Evolutionary conservation across 2,329 filamentous ascomycete genomes (phyloP).

Genomic region (Taxawa tesnikishii): DNA sequence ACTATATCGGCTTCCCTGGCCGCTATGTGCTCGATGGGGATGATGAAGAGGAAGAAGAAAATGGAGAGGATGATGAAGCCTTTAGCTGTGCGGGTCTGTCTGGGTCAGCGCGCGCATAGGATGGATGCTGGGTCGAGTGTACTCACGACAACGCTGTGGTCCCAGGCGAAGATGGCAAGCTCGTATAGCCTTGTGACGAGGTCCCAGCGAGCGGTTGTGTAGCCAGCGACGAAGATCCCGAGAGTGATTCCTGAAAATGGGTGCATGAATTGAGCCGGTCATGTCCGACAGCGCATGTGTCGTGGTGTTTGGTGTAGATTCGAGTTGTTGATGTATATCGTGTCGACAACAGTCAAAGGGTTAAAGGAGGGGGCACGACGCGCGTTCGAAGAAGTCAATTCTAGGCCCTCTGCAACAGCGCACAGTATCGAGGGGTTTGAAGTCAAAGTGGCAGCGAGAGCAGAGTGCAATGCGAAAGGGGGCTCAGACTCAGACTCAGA

Average conservation of each 20-base stretch:
- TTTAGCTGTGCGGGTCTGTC: conserved; percentile 69
- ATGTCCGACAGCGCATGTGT: conserved; percentile 5
- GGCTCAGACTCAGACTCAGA: too few relatives aligned
- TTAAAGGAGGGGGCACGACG: too few relatives aligned
- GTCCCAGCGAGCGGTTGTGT: conserved; percentile 98
- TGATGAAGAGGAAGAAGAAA: conserved; percentile 70
- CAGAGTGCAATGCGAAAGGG: too few relatives aligned
- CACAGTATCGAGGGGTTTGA: too few relatives aligned
- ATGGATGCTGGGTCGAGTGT: conserved; percentile 2
- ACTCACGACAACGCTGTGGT: conserved; percentile 86
- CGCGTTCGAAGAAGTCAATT: too few relatives aligned
- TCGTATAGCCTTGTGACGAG: conserved; percentile 95
- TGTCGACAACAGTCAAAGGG: too few relatives aligned
- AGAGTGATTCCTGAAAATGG: conserved; percentile 91
- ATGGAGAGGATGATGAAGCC: conserved; percentile 73
- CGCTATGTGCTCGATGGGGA: conserved; percentile 76
- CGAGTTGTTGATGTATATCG: too few relatives aligned
- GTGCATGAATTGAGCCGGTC: conserved; percentile 59
- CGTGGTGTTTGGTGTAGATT: too few relatives aligned
- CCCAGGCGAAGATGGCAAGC: conserved; percentile 92
- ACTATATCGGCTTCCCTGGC: conserved; percentile 69
- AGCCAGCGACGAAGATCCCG: conserved; percentile 98
- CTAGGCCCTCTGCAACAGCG: too few relatives aligned
- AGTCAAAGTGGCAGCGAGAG: too few relatives aligned
- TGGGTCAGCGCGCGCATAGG: background rate